Evolutionary conservation across 2,329 filamentous ascomycete genomes (phyloP).

Genomic region (Pestalotiopsis sp.): DNA sequence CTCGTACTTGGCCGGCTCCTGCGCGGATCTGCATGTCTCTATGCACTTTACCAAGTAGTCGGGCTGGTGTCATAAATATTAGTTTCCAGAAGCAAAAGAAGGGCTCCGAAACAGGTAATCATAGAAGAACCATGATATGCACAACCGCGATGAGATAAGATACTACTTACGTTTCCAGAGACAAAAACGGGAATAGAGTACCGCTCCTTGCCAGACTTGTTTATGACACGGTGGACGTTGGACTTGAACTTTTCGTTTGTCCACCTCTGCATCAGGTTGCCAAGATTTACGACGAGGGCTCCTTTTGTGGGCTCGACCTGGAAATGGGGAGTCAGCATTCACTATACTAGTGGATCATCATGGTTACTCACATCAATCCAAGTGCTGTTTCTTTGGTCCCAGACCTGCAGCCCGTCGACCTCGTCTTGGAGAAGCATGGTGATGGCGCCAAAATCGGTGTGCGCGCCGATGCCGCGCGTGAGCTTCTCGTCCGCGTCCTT

Average conservation of each 20-base stretch:
- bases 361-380: no score
- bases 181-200: conserved; percentile 63
- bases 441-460: conserved; percentile 29
- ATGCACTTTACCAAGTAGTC: conserved; percentile 41
- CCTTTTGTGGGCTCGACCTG: conserved; percentile 34
- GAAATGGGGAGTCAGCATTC: no score
- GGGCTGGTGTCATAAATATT: conserved; percentile 21
- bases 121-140: no score
- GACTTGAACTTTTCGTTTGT: conserved; percentile 47
- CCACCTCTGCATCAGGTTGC: conserved; percentile 38
- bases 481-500: conserved; percentile 25
- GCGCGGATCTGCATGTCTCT: conserved; percentile 30
- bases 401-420: conserved; percentile 27
- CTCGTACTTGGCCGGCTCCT: conserved; percentile 30
- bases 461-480: conserved; percentile 28
- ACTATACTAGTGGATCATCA: no score
- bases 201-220: conserved; percentile 49
- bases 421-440: conserved; percentile 28
- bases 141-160: no score
- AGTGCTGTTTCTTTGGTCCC: conserved; percentile 16
- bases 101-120: no score
- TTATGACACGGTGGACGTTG: conserved; percentile 59
- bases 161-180: conserved; percentile 43
- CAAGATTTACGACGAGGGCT: conserved; percentile 40
- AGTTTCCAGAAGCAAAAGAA: no score